phyloP scores from a whole-genome alignment of 192 early-diverging fungal genomes.

The Backusella mclennaniae region DNA sequence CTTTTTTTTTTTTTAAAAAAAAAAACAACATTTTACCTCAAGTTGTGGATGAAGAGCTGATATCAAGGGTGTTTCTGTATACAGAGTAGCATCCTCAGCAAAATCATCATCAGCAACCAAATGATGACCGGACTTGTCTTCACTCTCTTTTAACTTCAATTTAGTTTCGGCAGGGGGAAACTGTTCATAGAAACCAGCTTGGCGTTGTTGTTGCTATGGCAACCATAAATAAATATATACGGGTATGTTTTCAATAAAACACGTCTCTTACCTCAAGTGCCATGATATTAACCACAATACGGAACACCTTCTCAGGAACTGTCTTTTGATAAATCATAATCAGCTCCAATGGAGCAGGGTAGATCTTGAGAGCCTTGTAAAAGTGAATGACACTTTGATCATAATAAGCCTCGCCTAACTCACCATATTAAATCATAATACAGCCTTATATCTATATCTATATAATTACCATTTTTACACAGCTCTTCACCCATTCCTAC shows the following conservation, averaged over 20 bases:
- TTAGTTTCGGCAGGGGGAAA: slow-evolving; percentile 78
- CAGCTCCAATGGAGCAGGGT: slow-evolving; percentile 91
- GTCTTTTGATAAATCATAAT: slow-evolving; percentile 96
- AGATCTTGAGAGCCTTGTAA: slow-evolving; percentile 91
- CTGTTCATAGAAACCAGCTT: slow-evolving; percentile 75
- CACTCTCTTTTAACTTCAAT: slow-evolving; percentile 62
- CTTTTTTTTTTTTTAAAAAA: too few species aligned
- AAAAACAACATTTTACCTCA: slow-evolving; percentile 40
- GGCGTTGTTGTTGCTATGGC: slow-evolving; percentile 59
- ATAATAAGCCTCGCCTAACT: slow-evolving; percentile 53
- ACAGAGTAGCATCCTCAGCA: slow-evolving; percentile 71
- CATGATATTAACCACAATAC: slow-evolving; percentile 89
- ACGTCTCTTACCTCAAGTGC: slow-evolving; percentile 64
- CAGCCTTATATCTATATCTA: background rate
- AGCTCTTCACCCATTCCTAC: slow-evolving; percentile 84
- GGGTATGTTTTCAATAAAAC: background rate
- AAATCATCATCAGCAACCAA: slow-evolving; percentile 75
- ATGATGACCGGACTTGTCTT: slow-evolving; percentile 58
- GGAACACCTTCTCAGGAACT: slow-evolving; percentile 83
- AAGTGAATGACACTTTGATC: slow-evolving; percentile 81
- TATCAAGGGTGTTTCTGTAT: slow-evolving; percentile 70
- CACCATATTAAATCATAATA: background rate
- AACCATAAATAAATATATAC: background rate
- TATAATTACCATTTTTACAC: slow-evolving; percentile 61
- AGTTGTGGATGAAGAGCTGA: slow-evolving; percentile 66